Percentiles rank a stretch among this genome's conserved stretches.
Evolutionary conservation across 2,329 filamentous ascomycete genomes (phyloP).

Genomic region (Aspergillus novoparasiticus): DNA sequence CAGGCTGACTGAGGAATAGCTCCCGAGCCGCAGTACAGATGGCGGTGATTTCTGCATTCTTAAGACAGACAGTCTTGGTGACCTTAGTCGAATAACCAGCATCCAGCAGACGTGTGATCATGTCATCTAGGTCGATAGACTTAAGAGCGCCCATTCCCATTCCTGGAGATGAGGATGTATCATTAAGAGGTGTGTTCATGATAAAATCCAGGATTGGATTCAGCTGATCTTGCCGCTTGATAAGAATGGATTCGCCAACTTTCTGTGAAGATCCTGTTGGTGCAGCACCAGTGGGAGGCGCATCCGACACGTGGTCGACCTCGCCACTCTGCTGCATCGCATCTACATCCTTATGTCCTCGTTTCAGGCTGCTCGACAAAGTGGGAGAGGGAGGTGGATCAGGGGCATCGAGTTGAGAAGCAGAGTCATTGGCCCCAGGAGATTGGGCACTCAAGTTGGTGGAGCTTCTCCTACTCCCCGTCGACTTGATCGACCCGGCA

Average conservation of each 20-base stretch:
- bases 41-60: constrained; percentile 95
- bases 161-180: constrained; percentile 52
- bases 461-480: constrained; percentile 53
- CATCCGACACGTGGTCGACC: constrained; percentile 91
- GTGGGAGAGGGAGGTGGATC: constrained; percentile 83
- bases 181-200: constrained; percentile 40
- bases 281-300: constrained; percentile 69
- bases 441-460: constrained; percentile 33
- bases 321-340: constrained; percentile 85
- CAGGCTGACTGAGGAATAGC: constrained; percentile 86
- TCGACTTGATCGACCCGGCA: constrained; percentile 72
- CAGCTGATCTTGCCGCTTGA: constrained; percentile 73
- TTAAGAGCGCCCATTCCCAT: constrained; percentile 91
- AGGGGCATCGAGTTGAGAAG: constrained; percentile 52
- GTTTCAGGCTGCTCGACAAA: constrained; percentile 71
- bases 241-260: constrained; percentile 85
- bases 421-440: constrained; percentile 49
- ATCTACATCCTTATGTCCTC: constrained; percentile 74
- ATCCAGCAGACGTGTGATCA: constrained; percentile 91
- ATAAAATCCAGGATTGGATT: constrained; percentile 64
- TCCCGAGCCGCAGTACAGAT: constrained; percentile 90
- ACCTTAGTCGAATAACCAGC: constrained; percentile 95
- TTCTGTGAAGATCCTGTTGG: constrained; percentile 61
- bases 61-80: constrained; percentile 94
- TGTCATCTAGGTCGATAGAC: constrained; percentile 91